Percentiles rank a stretch among this genome's conserved stretches.
phyloP scores from a whole-genome alignment of 768 basidiomycete genomes.

The Russula virescens region DNA sequence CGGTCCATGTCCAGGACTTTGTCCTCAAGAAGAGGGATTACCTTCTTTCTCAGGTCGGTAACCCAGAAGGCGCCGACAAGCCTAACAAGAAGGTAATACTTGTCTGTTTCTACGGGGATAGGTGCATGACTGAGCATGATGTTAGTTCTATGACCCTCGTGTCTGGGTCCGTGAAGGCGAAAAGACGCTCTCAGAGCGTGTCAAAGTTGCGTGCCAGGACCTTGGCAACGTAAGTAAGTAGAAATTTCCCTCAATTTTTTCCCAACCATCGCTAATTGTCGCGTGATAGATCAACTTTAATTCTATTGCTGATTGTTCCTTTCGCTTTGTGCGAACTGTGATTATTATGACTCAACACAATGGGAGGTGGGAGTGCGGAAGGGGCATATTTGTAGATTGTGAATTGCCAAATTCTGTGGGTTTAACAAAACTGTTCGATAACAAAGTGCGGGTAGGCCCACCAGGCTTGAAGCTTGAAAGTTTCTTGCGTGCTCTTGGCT shows the following conservation, averaged over 20 bases:
- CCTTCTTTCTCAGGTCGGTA: conserved; percentile 86
- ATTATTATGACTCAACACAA: background rate
- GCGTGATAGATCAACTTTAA: conserved; percentile 11
- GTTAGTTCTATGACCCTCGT: conserved; percentile 89
- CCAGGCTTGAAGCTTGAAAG: background rate
- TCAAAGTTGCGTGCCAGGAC: conserved; percentile 91
- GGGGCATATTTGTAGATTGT: conserved; percentile 1
- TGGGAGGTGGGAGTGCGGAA: background rate
- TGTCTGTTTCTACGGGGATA: background rate
- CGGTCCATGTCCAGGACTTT: conserved; percentile 57
- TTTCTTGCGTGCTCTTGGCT: no score
- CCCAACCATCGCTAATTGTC: background rate
- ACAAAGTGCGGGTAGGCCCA: background rate
- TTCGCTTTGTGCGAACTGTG: background rate
- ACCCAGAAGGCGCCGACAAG: conserved; percentile 94
- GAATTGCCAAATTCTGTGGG: background rate
- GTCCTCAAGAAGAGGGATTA: conserved; percentile 81
- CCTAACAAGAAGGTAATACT: conserved; percentile 91
- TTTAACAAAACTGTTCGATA: background rate
- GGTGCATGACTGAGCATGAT: background rate
- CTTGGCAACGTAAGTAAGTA: conserved; percentile 51
- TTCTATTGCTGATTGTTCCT: background rate
- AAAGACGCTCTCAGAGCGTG: conserved; percentile 81
- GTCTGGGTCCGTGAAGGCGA: conserved; percentile 99
- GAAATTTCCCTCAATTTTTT: background rate